Base-by-base conservation (phyloP, 345 rosid species). In the Acer negundo region DNA sequence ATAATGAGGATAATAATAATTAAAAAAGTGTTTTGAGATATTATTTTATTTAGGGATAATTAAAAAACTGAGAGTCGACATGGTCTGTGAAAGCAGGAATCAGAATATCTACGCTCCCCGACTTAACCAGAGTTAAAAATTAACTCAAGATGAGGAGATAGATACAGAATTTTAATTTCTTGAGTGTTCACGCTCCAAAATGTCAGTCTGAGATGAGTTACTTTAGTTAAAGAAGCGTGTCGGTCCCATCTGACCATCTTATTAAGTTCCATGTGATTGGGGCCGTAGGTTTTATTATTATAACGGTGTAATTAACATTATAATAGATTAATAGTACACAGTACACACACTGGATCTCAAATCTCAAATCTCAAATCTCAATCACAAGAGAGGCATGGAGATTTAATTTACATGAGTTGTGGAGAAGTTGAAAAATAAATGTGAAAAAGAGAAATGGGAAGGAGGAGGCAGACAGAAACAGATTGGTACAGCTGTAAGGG, bases 181-280 rank as follows among this genome's bases (percentile, higher is more conserved):
- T 5, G 38, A 31, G 35, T 35, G 38, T 35, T 35, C 38, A 35
- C 38, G 38, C 76, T 73, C 58, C 56, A 40, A 20, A 66, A 66
- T 20, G 79, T 75, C 72, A 35, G 16, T 76, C 64, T 7, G 72
- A 53, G 9, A 2, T 65, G 38, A 35, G 38, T 35, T 35, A 64
- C 77, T 74, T 74, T 73, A n/a, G 67, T 81, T 81, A 64, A 80
- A 78, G 61, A 15, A 72, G 63, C 62, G 62, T 63, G 82, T 78
- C 75, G 85, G 85, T 63, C 85, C 85, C 81, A 67, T 47, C 73
- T 65, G 77, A 51, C 73, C 64, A 26, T 63, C 71, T 75, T 76
- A 76, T 72, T 82, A 67, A 75, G 81, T 78, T 75, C 55, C 89
- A 84, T 86, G 87, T 84, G 87, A 82, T 80, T 80, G 85, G 83